Base-by-base conservation (phyloP, 2,329 filamentous ascomycete genomes). In the Aspergillus piperis region DNA sequence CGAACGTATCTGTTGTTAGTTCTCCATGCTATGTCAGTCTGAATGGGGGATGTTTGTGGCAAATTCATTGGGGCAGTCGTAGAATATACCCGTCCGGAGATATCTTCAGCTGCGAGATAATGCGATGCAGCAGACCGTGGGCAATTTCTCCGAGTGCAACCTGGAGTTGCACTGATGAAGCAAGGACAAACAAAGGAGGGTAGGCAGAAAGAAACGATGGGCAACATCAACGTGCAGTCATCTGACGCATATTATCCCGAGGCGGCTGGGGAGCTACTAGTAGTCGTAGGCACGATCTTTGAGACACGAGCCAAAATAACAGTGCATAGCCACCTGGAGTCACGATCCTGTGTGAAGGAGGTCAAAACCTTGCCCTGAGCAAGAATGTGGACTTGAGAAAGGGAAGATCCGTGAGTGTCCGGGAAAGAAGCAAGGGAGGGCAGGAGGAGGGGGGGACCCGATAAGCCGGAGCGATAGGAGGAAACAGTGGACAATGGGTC, bases 401-500 rank as follows among this genome's bases (percentile, higher is more conserved):
- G n/a, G 11, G 19, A 53, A 23, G 50, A 10, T 39, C 3, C 21
- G 19, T 21, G 11, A 21, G 8, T 25, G 23, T 44, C 39, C 52
- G 23, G 17, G 53, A 17, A 8, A 41, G 39, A 62, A 27, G 62
- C 41, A 64, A 64, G 62, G 62, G 62, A 50, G 54, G 32, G 30
- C 27, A 49, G 51, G n/a, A n/a, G 48, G 21, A 25, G 51, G 36
- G 50, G 30, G 4, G 1, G 3, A 1, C 27, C 39, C 39, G 62
- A 64, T 64, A 64, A 64, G 62, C 61, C 61, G 44, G 47, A 42
- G 52, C 57, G 62, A 63, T 63, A 62, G 60, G 62, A 60, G 59
- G 44, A 57, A 49, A 54, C 25, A 13, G 32, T 15, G 32, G 32
- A 36, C 32, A 11, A 13, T 36, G 2, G 32, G 13, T 30, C 10